phyloP scores from a whole-genome alignment of 202 grass and related monocot genomes.

The Carex arenaria region DNA sequence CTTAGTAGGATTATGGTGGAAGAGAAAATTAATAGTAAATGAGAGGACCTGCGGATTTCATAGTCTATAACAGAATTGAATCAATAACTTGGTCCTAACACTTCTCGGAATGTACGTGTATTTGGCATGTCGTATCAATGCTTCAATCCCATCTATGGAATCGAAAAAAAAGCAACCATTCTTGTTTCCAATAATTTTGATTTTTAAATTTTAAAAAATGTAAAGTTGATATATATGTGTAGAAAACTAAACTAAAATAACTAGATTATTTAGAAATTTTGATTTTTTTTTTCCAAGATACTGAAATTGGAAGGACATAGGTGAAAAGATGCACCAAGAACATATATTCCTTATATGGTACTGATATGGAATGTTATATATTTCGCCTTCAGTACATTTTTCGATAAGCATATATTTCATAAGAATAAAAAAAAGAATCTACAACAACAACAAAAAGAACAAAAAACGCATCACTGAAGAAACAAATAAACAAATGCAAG shows the following conservation, averaged over 20 bases:
- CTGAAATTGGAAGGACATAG: neutral
- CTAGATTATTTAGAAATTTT: neutral
- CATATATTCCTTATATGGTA: neutral
- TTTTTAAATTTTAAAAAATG: too few relatives aligned
- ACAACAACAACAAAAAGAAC: neutral
- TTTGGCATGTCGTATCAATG: too few relatives aligned
- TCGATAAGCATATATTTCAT: neutral
- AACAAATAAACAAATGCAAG: neutral
- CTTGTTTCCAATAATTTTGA: too few relatives aligned
- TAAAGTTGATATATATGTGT: neutral
- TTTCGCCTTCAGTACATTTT: neutral
- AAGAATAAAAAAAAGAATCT: neutral
- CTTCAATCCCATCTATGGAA: too few relatives aligned
- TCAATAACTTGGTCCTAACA: too few relatives aligned
- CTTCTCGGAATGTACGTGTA: too few relatives aligned
- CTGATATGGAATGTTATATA: neutral
- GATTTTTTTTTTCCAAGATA: neutral
- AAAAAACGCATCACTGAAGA: neutral
- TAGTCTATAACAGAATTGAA: too few relatives aligned
- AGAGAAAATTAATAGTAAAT: too few relatives aligned
- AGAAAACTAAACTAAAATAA: neutral
- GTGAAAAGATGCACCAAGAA: neutral
- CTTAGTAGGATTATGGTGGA: too few relatives aligned
- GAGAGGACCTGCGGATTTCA: too few relatives aligned
- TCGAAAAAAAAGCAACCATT: too few relatives aligned